Base-by-base conservation (phyloP, 2,329 filamentous ascomycete species). In the Alternaria brassicae region DNA sequence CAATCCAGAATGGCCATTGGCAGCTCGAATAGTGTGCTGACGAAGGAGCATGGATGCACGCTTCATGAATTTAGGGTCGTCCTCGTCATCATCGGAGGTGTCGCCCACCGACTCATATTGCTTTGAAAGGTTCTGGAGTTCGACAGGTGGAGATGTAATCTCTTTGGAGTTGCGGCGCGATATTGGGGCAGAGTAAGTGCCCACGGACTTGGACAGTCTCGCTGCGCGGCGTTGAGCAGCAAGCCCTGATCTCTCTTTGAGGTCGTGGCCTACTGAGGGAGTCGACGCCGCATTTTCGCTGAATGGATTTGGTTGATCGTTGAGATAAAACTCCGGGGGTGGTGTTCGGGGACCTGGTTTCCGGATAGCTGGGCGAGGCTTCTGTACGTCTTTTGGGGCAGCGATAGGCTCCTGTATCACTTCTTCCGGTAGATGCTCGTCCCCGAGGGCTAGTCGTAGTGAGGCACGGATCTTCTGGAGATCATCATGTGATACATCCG, bases 1-100 rank as follows among this genome's bases (percentile, higher is more conserved):
- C 37, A 72, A 50, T 3, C 37, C 50, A 8, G 61, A 66, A 13
- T 62, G 60, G 15, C 51, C 41, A n/a, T 42, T 53, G 19, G 36
- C 59, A 40, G 59, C 60, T 34, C 66, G 56, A 2, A 72, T 42
- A 61, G 74, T 77, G 27, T 77, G 72, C 36, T 74, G 71, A 41
- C 73, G 76, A 67, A 75, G 61, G 10, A 78, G 54, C 61, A 69
- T 64, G 1, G 72, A 72, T 4, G 83, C 83, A 61, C 83, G 81
- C 52, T 68, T 78, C 68, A 75, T 67, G 60, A 73, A 76, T 39
- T 72, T 65, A 9, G 71, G 66, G 12, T 75, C 74, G 8, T 74
- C 67, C 5, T 73, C 73, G 8, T 71, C 71, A 44, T 74, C 71
- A 15, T 66, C 56, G 3, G 42, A 68, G 3, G 62, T 67, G 3